These are phyloP conservation scores for Penicillium occitanis DNA, from an alignment of 2,329 filamentous ascomycete species.

Conservation along the genomic window DNA sequence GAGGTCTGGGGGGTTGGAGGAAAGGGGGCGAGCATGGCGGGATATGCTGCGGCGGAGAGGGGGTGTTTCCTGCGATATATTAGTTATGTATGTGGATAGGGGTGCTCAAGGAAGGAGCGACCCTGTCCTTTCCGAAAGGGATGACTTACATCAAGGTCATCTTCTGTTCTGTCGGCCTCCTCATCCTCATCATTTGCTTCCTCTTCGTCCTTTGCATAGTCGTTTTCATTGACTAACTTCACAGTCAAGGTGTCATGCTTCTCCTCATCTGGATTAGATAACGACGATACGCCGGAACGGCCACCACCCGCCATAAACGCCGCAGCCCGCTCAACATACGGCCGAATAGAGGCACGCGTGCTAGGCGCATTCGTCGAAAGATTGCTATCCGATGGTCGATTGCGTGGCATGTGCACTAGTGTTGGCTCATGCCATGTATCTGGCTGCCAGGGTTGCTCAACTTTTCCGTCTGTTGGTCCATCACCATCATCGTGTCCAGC, in stretches of 20 bases:
- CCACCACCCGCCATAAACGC: constrained; percentile 18
- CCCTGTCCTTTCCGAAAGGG: not conserved
- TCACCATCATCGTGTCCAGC: not conserved
- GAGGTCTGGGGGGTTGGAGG: constrained; percentile 20
- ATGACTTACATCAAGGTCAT: not conserved
- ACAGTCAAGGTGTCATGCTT: not conserved
- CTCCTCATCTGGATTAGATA: not conserved
- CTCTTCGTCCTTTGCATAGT: not conserved
- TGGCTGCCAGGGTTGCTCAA: constrained; percentile 19
- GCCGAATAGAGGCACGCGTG: constrained; percentile 20
- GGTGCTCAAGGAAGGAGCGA: not conserved
- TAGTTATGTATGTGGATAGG: not conserved
- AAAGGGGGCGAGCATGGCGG: constrained; percentile 17
- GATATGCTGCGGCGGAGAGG: constrained; percentile 17
- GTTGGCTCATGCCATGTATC: constrained; percentile 16
- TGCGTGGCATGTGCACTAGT: constrained; percentile 1
- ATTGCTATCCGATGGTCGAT: constrained; percentile 17
- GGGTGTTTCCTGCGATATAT: not conserved
- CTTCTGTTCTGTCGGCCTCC: not conserved
- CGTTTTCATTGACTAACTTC: not conserved
- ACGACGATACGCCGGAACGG: not conserved
- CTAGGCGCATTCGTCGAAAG: constrained; percentile 20
- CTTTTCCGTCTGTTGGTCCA: not conserved
- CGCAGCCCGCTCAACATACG: constrained; percentile 15
- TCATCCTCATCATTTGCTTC: not conserved